Base-by-base conservation (phyloP, 441 rosid genomes). In the Kokia cookei region DNA sequence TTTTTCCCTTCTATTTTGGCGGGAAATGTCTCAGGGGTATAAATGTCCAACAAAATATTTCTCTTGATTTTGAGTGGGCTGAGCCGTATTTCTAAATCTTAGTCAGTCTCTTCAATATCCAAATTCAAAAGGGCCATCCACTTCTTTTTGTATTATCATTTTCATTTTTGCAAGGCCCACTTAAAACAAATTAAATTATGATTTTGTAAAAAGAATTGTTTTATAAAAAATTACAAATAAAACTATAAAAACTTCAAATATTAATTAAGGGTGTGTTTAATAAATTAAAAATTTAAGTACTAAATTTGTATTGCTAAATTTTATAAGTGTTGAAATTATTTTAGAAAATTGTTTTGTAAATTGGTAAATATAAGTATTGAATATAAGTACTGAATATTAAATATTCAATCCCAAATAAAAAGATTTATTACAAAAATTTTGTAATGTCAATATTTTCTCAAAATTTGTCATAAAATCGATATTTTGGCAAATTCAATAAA, bases 1-100 rank as follows among this genome's bases (percentile, higher is more conserved):
- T 27, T 24, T 62, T 70, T 2, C 71, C 51, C 47, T 57, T 57
- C 61, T 64, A 75, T 85, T 83, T 83, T 86, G 85, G 92, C 90
- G 88, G 88, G 92, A 85, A 86, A 82, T 73, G 53, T 0, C 40
- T 53, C 11, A 10, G 65, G 78, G 76, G 32, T 72, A 70, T 29
- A 4, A 17, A 8, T 63, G 83, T 80, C 73, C 29, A 32, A 29
- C 2, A n/a, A 29, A 50, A 26, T 7, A 3, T 1, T 54, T 24
- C 51, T 19, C 37, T 22, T 3, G 9, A n/a, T 51, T 50, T 35
- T 12, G 73, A 54, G 14, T 35, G 54, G 70, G 55, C 26, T 35
- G 13, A 26, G 22, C 59, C 29, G 8, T 14, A 13, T 14, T 47
- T 48, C 42, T 47, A 17, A 58, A 26, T 66, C 24, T 48, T 29